Conservation (phyloP, 2,329 filamentous ascomycete genomes). For the Eutypa lata region DNA sequence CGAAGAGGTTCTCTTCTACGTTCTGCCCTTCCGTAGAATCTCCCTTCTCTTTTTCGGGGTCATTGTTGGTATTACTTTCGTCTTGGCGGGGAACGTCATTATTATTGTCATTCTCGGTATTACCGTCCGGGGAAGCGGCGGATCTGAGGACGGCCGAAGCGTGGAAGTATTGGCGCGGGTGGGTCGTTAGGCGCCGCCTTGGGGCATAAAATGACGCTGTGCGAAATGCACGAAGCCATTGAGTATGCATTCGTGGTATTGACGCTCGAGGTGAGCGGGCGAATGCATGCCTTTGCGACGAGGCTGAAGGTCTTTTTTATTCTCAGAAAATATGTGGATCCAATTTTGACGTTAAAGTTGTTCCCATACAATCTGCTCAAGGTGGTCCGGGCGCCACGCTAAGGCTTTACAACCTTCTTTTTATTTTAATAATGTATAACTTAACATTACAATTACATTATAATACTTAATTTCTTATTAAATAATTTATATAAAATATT, state of each 20-base stretch:
- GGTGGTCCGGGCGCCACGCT: constrained; percentile 13
- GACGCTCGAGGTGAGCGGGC: constrained; percentile 28
- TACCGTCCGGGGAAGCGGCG: constrained; percentile 3
- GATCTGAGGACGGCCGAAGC: constrained; percentile 13
- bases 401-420: constrained; percentile 3
- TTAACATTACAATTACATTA: no score
- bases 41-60: constrained; percentile 12
- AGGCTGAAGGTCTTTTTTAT: not conserved
- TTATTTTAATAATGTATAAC: no score
- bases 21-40: constrained; percentile 5
- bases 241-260: constrained; percentile 30
- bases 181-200: constrained; percentile 3
- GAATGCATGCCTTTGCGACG: constrained; percentile 23
- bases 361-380: no score
- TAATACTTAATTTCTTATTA: no score
- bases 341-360: not conserved
- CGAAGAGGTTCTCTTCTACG: constrained; percentile 18
- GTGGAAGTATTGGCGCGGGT: constrained; percentile 19
- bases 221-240: constrained; percentile 28
- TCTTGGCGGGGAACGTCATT: constrained; percentile 7
- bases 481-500: no score
- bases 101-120: constrained; percentile 9
- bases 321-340: not conserved
- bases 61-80: not conserved
- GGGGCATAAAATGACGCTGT: constrained; percentile 20